Evolutionary conservation across 257 asterid species (phyloP).

Genomic region (Linderniella brevidens): DNA sequence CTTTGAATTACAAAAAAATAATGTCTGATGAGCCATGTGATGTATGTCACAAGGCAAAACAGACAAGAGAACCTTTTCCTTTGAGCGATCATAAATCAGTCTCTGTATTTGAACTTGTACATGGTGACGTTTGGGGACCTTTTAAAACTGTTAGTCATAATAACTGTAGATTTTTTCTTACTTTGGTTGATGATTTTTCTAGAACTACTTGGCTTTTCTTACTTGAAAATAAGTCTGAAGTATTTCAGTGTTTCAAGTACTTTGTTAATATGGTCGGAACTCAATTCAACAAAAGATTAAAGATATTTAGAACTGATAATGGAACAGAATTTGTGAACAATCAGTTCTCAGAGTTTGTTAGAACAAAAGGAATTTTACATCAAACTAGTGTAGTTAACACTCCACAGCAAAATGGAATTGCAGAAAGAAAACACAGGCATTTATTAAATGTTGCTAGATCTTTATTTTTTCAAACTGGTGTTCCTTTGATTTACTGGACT

Average conservation of each 20-base stretch:
- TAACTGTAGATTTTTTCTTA: neutral
- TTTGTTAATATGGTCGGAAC: neutral
- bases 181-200: no score
- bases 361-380: neutral
- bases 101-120: neutral
- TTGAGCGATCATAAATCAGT: neutral
- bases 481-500: neutral
- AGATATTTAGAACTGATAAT: constrained; percentile 1
- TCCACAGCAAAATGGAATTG: no score
- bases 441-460: neutral
- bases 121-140: neutral
- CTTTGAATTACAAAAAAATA: neutral
- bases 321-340: constrained; percentile 1
- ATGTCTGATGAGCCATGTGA: neutral
- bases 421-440: no score
- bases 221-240: neutral
- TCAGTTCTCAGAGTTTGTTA: neutral
- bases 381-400: neutral
- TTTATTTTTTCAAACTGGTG: neutral
- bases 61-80: neutral
- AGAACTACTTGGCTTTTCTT: neutral
- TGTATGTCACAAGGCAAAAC: constrained; percentile 2
- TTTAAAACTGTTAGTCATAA: neutral
- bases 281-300: neutral
- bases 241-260: neutral